phyloP scores from a whole-genome alignment of 1,139 yeast genomes.

The Debaryomyces coudertii region DNA sequence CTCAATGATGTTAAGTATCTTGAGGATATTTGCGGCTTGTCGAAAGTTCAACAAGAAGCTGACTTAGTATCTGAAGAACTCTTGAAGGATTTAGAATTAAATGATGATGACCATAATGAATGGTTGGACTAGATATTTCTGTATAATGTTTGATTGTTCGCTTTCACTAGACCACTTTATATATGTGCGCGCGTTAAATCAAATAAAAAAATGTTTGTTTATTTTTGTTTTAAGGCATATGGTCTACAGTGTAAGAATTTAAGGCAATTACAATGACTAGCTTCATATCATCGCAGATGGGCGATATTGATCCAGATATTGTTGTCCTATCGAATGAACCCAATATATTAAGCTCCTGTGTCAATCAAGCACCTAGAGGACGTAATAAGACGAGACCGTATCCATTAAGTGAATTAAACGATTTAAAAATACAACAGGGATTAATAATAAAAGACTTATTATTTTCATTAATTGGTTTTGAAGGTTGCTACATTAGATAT shows the following conservation, averaged over 20 bases:
- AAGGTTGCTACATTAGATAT: slow-evolving; percentile 77
- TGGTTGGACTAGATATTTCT: slow-evolving; percentile 19
- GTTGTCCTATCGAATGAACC: slow-evolving; percentile 23
- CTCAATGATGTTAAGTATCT: slow-evolving; percentile 65
- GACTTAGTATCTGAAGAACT: slow-evolving; percentile 57
- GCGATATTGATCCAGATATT: slow-evolving; percentile 19
- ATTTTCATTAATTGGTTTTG: slow-evolving; percentile 71
- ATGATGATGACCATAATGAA: slow-evolving; percentile 43
- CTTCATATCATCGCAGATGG: slow-evolving; percentile 17
- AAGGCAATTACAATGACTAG: slow-evolving; percentile 16
- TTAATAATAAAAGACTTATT: slow-evolving; percentile 71
- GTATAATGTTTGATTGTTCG: neutral
- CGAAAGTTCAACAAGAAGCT: slow-evolving; percentile 70
- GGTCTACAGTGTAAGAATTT: neutral
- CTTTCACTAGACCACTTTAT: neutral
- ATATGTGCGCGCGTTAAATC: slow-evolving; percentile 9
- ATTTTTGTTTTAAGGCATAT: neutral
- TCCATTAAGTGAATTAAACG: slow-evolving; percentile 47
- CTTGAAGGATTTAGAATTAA: slow-evolving; percentile 41
- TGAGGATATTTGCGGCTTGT: slow-evolving; percentile 78
- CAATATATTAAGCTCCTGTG: slow-evolving; percentile 23
- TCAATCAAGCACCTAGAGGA: slow-evolving; percentile 16
- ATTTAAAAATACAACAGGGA: slow-evolving; percentile 66
- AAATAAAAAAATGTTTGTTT: slow-evolving; percentile 6
- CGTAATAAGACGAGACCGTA: slow-evolving; percentile 36